Percentiles rank a stretch among this genome's conserved stretches.
Conservation (phyloP, 2,329 filamentous ascomycete species). For the Scedosporium apiospermum region DNA sequence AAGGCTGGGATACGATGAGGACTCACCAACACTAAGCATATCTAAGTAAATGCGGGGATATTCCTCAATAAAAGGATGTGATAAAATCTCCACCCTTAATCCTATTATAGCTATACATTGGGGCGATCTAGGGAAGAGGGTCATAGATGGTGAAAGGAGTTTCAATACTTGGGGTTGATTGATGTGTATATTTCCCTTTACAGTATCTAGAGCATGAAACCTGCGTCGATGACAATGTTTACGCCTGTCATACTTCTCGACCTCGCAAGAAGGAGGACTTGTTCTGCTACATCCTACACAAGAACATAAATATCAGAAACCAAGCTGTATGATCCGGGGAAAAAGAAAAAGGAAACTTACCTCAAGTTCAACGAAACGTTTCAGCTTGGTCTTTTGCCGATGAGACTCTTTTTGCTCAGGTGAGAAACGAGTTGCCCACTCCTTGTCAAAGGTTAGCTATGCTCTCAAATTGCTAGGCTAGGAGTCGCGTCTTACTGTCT, state of each 20-base stretch:
- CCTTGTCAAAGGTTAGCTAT: slow-evolving; percentile 27
- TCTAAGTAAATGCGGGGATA: no score
- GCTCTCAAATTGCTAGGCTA: neutral
- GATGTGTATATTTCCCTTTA: no score
- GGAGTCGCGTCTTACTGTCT: slow-evolving; percentile 28
- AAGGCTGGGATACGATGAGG: no score
- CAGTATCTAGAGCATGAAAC: slow-evolving; percentile 7
- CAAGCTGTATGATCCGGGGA: neutral
- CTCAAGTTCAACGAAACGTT: slow-evolving; percentile 33
- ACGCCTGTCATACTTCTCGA: slow-evolving; percentile 40
- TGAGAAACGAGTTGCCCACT: slow-evolving; percentile 52
- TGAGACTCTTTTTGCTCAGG: slow-evolving; percentile 44
- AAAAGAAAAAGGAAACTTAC: neutral
- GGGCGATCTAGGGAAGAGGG: no score
- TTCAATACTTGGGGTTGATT: no score
- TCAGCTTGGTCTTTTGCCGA: slow-evolving; percentile 48
- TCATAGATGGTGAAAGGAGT: no score
- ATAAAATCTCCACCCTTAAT: no score
- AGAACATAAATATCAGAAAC: slow-evolving; percentile 18
- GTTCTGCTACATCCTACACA: slow-evolving; percentile 41
- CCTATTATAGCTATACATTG: no score
- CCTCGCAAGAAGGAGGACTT: slow-evolving; percentile 39
- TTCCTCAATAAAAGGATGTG: no score
- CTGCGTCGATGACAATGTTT: slow-evolving; percentile 39
- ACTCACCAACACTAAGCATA: no score